Evolutionary conservation across 1,139 yeast genomes (phyloP).

Genomic region (Zygosaccharomyces pseudobailii): DNA sequence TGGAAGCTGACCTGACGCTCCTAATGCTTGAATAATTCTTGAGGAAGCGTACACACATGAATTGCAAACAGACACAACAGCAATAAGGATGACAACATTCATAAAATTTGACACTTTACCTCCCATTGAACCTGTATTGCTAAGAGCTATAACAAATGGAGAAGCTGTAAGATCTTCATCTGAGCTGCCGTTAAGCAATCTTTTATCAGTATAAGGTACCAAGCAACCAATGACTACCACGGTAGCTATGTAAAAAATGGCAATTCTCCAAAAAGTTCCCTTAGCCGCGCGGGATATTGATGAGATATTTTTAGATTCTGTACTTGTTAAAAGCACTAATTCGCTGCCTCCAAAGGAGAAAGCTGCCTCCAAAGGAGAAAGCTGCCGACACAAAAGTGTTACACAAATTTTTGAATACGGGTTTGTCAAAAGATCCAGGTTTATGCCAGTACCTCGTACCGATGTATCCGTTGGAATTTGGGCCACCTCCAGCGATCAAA

Average conservation of each 20-base stretch:
- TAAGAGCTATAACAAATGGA: conserved; percentile 59
- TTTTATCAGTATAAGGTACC: conserved; percentile 41
- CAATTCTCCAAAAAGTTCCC: conserved; percentile 69
- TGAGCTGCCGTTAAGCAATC: conserved; percentile 37
- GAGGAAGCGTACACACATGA: conserved; percentile 62
- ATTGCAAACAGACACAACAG: conserved; percentile 69
- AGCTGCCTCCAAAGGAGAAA: too few species aligned
- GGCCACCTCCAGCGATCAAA: conserved; percentile 66
- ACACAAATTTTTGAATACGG: conserved; percentile 39
- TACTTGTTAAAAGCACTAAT: conserved; percentile 79
- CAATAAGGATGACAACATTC: conserved; percentile 49
- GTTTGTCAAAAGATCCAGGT: conserved; percentile 61
- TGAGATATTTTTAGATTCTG: conserved; percentile 76
- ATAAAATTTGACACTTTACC: conserved; percentile 45
- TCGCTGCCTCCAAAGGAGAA: conserved; percentile 66
- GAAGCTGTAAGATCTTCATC: conserved; percentile 52
- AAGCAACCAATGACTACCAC: conserved; percentile 44
- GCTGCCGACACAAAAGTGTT: conserved; percentile 37
- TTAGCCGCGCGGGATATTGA: conserved; percentile 70
- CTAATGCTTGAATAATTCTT: conserved; percentile 60
- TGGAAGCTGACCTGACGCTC: conserved; percentile 62
- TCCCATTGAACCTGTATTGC: conserved; percentile 48
- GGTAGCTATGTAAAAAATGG: conserved; percentile 51
- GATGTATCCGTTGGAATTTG: conserved; percentile 45
- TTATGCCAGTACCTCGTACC: conserved; percentile 62